Conservation (phyloP, 1,284 basidiomycete genomes). For the Cystobasidium slooffiae region DNA sequence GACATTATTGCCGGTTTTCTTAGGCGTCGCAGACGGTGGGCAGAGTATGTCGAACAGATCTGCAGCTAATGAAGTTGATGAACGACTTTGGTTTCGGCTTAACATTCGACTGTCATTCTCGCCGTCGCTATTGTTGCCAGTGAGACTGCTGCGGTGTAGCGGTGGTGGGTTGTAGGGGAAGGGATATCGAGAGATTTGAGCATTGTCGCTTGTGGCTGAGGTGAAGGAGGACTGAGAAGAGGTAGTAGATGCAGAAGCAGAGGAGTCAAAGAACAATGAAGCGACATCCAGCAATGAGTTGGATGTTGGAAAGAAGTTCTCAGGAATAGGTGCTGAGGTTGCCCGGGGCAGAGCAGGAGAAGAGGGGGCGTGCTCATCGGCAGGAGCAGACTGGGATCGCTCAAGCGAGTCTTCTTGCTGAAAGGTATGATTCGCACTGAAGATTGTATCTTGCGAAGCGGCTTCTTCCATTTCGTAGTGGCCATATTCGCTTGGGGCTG, state of each 20-base stretch:
- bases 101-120: background rate
- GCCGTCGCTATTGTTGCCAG: background rate
- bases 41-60: conserved; percentile 10
- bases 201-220: background rate
- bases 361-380: background rate
- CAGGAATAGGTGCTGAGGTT: background rate
- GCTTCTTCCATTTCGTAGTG: no score
- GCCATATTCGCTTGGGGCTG: background rate
- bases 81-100: background rate
- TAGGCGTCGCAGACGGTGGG: background rate
- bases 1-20: background rate
- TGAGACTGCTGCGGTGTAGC: background rate
- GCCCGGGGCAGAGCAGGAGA: background rate
- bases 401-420: background rate
- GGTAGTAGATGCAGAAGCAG: conserved; percentile 2
- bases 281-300: background rate
- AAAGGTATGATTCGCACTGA: background rate
- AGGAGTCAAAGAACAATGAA: conserved; percentile 16
- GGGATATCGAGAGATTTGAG: background rate
- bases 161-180: conserved; percentile 13
- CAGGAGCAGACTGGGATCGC: conserved; percentile 11
- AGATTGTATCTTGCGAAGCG: background rate
- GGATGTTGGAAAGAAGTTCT: background rate
- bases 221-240: conserved; percentile 13
- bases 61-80: conserved; percentile 14